Conservation (phyloP, 164 flowering plant genomes). For the Annona cherimola region DNA sequence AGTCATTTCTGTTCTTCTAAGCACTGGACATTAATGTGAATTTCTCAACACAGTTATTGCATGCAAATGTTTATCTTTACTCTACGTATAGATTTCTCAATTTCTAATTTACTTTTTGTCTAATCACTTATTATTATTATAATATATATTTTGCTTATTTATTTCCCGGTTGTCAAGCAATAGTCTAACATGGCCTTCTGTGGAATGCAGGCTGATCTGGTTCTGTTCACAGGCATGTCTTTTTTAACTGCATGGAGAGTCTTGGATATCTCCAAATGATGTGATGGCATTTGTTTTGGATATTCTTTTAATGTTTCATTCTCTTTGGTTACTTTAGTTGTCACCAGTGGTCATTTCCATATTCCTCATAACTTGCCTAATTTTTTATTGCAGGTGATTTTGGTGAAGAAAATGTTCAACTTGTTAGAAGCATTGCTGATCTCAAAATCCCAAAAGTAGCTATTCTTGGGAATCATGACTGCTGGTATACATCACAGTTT, state of each 20-base stretch:
- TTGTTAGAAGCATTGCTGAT: constrained; percentile 65
- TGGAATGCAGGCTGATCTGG: constrained; percentile 84
- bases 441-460: constrained; percentile 69
- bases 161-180: neutral
- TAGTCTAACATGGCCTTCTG: constrained; percentile 17
- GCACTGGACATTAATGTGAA: too few relatives aligned
- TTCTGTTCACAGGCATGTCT: constrained; percentile 86
- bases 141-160: too few relatives aligned
- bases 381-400: constrained; percentile 62
- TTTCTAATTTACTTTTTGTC: too few relatives aligned
- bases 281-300: constrained; percentile 10
- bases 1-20: too few relatives aligned
- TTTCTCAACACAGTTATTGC: too few relatives aligned
- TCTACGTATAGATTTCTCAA: neutral
- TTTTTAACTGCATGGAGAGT: constrained; percentile 12
- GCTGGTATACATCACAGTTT: constrained; percentile 62
- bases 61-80: neutral
- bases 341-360: neutral
- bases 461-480: constrained; percentile 90
- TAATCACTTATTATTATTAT: too few relatives aligned
- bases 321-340: neutral
- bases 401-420: constrained; percentile 84
- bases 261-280: constrained; percentile 6
- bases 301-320: constrained; percentile 2
- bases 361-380: neutral